These are phyloP conservation scores for Pythium volutum DNA, from an alignment of 352 stramenopile genomes.

Conservation along the genomic window DNA sequence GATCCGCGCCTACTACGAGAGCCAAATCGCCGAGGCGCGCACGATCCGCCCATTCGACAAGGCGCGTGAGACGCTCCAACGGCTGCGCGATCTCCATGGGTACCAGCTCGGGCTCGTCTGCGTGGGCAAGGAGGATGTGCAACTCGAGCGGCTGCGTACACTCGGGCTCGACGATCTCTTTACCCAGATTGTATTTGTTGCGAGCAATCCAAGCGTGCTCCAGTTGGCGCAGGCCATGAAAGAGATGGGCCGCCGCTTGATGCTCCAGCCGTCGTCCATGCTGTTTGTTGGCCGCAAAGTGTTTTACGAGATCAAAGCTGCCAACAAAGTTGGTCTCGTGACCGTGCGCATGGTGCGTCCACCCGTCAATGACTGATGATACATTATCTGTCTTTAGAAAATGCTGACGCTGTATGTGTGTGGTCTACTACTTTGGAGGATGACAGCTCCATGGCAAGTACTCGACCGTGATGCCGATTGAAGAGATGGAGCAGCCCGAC, in stretches of 20 bases:
- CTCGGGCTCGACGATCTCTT: constrained; percentile 68
- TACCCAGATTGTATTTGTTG: constrained; percentile 58
- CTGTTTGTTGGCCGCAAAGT: constrained; percentile 81
- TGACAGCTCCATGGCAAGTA: constrained; percentile 83
- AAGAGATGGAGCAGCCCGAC: constrained; percentile 77
- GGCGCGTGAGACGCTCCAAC: constrained; percentile 47
- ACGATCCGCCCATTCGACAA: constrained; percentile 63
- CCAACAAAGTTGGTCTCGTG: constrained; percentile 73
- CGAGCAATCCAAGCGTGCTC: constrained; percentile 55
- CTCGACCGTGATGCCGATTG: constrained; percentile 78
- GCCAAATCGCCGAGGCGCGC: constrained; percentile 63
- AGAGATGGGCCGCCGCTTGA: constrained; percentile 51
- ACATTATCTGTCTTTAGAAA: neutral
- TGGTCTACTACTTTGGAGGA: constrained; percentile 7
- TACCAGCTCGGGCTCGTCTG: constrained; percentile 70
- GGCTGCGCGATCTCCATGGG: constrained; percentile 42
- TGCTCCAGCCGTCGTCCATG: constrained; percentile 69
- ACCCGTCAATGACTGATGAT: neutral
- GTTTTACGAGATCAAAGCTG: constrained; percentile 87
- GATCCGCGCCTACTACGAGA: constrained; percentile 76
- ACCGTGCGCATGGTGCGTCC: constrained; percentile 69
- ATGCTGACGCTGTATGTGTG: constrained; percentile 10
- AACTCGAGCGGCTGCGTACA: constrained; percentile 68
- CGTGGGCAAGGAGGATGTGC: constrained; percentile 71
- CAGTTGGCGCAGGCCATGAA: constrained; percentile 77